Evolutionary conservation across 2,329 filamentous ascomycete genomes (phyloP), one percentile per base, ranked within the genome.

Genomic region (Neobulgaria alba): DNA sequence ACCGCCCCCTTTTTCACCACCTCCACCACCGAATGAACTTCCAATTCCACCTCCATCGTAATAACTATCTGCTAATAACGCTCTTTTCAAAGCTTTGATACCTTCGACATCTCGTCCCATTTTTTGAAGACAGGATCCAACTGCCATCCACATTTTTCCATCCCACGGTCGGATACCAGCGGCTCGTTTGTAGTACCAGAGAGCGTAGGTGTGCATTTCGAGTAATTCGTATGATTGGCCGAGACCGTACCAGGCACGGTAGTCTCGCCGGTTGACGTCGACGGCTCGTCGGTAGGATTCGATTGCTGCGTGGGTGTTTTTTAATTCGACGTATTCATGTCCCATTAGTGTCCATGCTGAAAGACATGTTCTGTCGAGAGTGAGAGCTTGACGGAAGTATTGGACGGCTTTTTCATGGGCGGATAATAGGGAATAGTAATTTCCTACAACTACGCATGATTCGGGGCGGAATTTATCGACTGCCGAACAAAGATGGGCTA

Each of bases 301-400:
- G 47, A 98, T 96, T 7, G 92, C 92, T 0, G 92, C 90, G 56
- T 98, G 92, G 0, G 90, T 96, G 60, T 98, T 98, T 59, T 96
- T 98, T 64, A 98, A 79, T 63, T 98, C 92, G 39, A 96, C 88
- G 54, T 95, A 98, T 61, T 98, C 92, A 62, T 98, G 92, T 1
- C 92, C 92, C 90, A 98, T 96, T 1, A 98, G 71, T 0, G 92
- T 98, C 92, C 92, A 98, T 2, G 92, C 92, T 0, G 88, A 93
- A 12, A 95, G 73, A 59, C 92, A 98, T 18, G 80, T 82, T 8
- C 90, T 80, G 59, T 98, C 92, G 0, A 98, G 71, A 0, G 87
- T 93, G 15, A 98, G 66, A 0, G 92, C 92, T 16, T 92, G 82
- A 3, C 92, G 83, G 67, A 98, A 98, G 63, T 96, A 96, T 66